Conservation (phyloP, 306 rosid genomes). For the Corylus avellana region DNA sequence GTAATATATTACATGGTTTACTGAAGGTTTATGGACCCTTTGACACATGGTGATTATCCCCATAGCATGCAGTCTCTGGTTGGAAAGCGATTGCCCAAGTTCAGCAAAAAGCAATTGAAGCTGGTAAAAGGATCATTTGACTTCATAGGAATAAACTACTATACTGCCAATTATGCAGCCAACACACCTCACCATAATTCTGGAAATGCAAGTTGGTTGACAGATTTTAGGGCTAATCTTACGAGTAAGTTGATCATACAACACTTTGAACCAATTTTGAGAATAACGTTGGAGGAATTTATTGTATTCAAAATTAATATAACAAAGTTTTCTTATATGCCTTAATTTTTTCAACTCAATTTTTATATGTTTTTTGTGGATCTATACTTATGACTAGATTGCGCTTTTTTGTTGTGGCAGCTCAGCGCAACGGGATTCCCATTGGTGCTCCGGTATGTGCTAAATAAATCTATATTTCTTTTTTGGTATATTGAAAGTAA, state of each 20-base stretch:
- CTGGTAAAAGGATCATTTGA: slow-evolving; percentile 57
- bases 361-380: not conserved
- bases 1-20: not conserved
- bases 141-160: slow-evolving; percentile 64
- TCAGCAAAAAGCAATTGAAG: slow-evolving; percentile 37
- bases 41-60: slow-evolving; percentile 59
- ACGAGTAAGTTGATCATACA: slow-evolving; percentile 29
- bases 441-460: slow-evolving; percentile 54
- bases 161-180: slow-evolving; percentile 48
- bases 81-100: slow-evolving; percentile 52
- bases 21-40: slow-evolving; percentile 63
- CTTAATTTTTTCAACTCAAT: not conserved
- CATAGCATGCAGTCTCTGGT: slow-evolving; percentile 40
- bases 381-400: not conserved
- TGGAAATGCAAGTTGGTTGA: slow-evolving; percentile 15
- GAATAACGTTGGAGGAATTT: no score
- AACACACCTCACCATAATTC: slow-evolving; percentile 23
- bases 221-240: slow-evolving; percentile 39
- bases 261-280: not conserved
- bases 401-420: slow-evolving; percentile 16
- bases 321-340: no score
- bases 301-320: no score
- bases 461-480: no score
- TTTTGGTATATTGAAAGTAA: no score
- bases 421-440: slow-evolving; percentile 36